phyloP scores from a whole-genome alignment of 2,329 filamentous ascomycete species.

The Pseudonectria foliicola region DNA sequence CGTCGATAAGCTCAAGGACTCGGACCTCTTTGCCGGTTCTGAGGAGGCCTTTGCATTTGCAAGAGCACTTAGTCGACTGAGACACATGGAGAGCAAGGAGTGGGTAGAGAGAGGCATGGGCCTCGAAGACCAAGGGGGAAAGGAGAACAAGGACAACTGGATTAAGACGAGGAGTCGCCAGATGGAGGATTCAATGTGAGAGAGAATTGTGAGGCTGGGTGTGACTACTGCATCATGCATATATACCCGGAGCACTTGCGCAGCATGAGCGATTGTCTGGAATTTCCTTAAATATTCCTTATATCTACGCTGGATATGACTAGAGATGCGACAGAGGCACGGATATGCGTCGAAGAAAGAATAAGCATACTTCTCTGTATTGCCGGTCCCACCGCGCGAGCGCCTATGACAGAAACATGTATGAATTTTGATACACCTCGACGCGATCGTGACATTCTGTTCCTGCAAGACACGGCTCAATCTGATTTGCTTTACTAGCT shows the following conservation, averaged over 20 bases:
- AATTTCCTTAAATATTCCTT: conserved; percentile 14
- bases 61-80: conserved; percentile 73
- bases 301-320: conserved; percentile 5
- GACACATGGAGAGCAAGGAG: conserved; percentile 88
- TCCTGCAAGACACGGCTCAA: too few species aligned
- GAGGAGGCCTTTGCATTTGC: conserved; percentile 97
- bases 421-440: too few species aligned
- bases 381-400: too few species aligned
- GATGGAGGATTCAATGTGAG: conserved; percentile 60
- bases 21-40: conserved; percentile 83
- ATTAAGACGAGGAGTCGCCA: conserved; percentile 58
- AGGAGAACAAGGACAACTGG: conserved; percentile 59
- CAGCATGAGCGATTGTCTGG: conserved; percentile 21
- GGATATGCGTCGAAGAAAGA: conserved; percentile 4
- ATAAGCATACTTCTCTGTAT: too few species aligned
- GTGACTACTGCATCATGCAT: conserved; percentile 14
- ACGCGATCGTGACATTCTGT: too few species aligned
- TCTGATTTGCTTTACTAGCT: too few species aligned
- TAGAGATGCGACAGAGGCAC: not conserved
- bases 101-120: conserved; percentile 85
- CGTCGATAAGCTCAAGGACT: conserved; percentile 77
- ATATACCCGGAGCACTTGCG: conserved; percentile 22
- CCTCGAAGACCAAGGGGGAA: conserved; percentile 56
- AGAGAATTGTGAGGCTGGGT: conserved; percentile 1
- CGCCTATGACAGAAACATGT: too few species aligned